Conservation (phyloP, 2,329 filamentous ascomycete genomes). For the Shiraia bambusicola region DNA sequence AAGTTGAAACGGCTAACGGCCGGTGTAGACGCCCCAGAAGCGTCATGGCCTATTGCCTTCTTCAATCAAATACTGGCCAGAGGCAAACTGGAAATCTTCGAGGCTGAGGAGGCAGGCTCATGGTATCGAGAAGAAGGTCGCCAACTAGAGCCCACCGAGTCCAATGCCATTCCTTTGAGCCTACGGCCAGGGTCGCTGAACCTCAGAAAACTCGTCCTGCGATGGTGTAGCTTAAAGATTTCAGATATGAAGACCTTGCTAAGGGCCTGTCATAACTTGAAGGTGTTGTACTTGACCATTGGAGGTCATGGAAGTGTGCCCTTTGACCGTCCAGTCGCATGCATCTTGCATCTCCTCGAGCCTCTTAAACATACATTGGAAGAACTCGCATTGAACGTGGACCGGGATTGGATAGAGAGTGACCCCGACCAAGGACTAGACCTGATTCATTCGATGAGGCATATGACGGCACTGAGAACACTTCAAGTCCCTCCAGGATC, state of each 20-base stretch:
- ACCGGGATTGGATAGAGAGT: background rate
- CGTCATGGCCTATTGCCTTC: background rate
- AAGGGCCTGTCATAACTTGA: conserved; percentile 1
- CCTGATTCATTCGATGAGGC: background rate
- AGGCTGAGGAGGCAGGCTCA: background rate
- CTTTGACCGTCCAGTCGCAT: background rate
- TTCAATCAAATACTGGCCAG: background rate
- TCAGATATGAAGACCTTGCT: background rate
- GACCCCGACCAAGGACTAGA: background rate
- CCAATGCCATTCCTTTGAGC: background rate
- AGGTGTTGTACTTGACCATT: background rate
- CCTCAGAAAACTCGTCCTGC: background rate
- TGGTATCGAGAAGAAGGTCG: background rate
- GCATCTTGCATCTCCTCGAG: conserved; percentile 1
- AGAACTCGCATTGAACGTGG: conserved; percentile 6
- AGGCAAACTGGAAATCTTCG: background rate
- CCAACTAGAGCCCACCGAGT: background rate
- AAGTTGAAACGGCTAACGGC: background rate
- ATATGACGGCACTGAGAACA: conserved; percentile 1
- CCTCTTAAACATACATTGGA: conserved; percentile 6
- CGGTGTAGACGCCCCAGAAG: background rate
- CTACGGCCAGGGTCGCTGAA: conserved; percentile 1
- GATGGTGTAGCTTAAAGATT: background rate
- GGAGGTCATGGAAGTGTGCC: background rate
- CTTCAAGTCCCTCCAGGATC: background rate